Conservation (phyloP, 139 green algal species). For the Eudorina sp. region DNA sequence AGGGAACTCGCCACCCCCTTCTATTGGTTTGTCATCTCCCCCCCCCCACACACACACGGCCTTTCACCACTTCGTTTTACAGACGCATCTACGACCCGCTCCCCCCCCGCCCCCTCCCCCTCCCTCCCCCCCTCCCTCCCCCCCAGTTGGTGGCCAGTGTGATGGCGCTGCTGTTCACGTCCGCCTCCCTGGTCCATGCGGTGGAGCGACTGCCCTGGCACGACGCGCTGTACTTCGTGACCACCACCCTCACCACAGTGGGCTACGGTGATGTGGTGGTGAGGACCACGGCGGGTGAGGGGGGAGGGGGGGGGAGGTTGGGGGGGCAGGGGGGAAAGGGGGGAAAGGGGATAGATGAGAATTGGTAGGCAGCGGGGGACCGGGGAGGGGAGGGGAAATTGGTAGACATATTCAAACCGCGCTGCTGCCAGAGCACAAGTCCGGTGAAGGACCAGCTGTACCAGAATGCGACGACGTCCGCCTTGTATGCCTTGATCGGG, state of each 20-base stretch:
- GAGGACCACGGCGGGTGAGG: conserved; percentile 55
- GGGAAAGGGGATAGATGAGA: neutral
- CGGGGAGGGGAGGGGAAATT: neutral
- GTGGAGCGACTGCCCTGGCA: conserved; percentile 82
- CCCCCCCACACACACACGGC: too few relatives aligned
- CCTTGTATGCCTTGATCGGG: too few relatives aligned
- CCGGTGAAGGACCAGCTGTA: too few relatives aligned
- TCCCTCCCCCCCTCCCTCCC: neutral
- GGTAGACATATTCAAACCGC: too few relatives aligned
- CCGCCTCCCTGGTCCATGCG: conserved; percentile 48
- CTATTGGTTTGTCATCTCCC: too few relatives aligned
- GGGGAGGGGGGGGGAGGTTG: neutral
- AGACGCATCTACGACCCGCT: too few relatives aligned
- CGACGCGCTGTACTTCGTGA: conserved; percentile 87
- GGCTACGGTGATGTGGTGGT: conserved; percentile 84
- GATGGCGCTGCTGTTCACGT: conserved; percentile 68
- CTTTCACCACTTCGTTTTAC: too few relatives aligned
- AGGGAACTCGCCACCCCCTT: too few relatives aligned
- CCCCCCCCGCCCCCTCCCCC: conserved; percentile 21
- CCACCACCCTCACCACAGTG: conserved; percentile 82
- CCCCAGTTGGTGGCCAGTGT: conserved; percentile 76
- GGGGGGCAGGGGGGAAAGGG: neutral
- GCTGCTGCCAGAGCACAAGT: too few relatives aligned
- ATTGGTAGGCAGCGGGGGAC: too few relatives aligned
- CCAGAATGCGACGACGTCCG: too few relatives aligned